Percentiles rank a stretch among this genome's conserved stretches.
These are phyloP conservation scores for Fusarium sarcochroum DNA, from an alignment of 2,329 filamentous ascomycete genomes.

Conservation along the genomic window DNA sequence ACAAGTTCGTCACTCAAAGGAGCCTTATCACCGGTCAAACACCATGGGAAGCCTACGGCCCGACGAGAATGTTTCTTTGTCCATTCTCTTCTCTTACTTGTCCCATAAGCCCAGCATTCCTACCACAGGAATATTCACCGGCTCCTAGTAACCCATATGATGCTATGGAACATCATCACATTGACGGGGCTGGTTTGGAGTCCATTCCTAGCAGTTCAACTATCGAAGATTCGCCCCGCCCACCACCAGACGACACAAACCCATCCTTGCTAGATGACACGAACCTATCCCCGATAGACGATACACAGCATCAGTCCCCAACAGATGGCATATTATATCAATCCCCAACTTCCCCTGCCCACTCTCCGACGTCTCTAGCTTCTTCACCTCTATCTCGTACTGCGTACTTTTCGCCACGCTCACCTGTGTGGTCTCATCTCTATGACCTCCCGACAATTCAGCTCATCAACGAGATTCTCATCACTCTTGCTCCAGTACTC, in stretches of 20 bases:
- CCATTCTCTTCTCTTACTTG: not conserved
- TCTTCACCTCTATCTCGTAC: not conserved
- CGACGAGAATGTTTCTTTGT: slow-evolving; percentile 9
- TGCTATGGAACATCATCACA: no score
- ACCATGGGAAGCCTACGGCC: slow-evolving; percentile 1
- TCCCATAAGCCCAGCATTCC: no score
- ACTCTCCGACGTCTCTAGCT: not conserved
- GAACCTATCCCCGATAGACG: no score
- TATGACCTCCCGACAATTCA: slow-evolving; percentile 4
- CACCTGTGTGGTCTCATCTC: not conserved
- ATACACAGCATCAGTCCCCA: no score
- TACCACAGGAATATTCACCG: not conserved
- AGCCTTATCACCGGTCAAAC: not conserved
- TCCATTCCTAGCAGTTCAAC: no score
- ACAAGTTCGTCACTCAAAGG: not conserved
- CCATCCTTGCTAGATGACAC: no score
- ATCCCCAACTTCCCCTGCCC: not conserved
- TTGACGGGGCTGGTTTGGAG: no score
- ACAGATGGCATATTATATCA: no score
- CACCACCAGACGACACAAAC: no score
- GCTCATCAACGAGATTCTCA: slow-evolving; percentile 11
- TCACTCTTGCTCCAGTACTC: slow-evolving; percentile 27
- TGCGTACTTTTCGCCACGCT: not conserved
- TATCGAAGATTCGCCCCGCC: no score
- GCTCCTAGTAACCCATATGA: no score